Evolutionary conservation across 2,329 filamentous ascomycete species (phyloP).

Genomic region (Gyromitra esculenta): DNA sequence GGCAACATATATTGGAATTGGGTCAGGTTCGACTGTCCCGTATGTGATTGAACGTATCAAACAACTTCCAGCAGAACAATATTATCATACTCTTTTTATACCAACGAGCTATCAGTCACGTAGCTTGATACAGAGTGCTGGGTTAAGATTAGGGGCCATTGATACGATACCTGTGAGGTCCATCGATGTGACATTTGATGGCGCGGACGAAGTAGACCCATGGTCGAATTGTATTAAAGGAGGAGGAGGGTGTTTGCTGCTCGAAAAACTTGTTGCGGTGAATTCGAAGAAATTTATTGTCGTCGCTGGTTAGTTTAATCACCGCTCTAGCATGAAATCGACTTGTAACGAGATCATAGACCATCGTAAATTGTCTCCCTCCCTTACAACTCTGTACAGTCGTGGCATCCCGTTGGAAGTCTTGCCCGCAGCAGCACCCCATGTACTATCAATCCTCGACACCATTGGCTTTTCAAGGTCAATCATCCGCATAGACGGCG

Average conservation of each 20-base stretch:
- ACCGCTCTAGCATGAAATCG: background rate
- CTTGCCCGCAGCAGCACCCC: conserved; percentile 10
- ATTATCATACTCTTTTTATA: conserved; percentile 78
- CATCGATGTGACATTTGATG: conserved; percentile 53
- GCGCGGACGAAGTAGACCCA: conserved; percentile 52
- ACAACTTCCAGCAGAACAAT: conserved; percentile 67
- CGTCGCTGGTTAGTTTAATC: conserved; percentile 12
- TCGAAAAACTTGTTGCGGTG: conserved; percentile 25
- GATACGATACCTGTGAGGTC: conserved; percentile 65
- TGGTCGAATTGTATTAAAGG: conserved; percentile 54
- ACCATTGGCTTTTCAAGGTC: background rate
- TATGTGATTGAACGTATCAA: conserved; percentile 85
- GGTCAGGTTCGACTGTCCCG: conserved; percentile 80
- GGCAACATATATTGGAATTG: conserved; percentile 72
- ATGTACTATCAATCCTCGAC: conserved; percentile 9
- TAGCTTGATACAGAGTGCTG: conserved; percentile 81
- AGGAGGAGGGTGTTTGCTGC: conserved; percentile 17
- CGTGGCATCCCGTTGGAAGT: conserved; percentile 27
- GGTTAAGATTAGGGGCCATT: conserved; percentile 78
- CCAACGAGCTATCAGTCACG: conserved; percentile 92
- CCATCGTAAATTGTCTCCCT: conserved; percentile 1
- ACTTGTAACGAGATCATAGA: background rate
- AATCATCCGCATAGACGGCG: background rate
- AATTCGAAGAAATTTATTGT: conserved; percentile 9
- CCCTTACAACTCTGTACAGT: conserved; percentile 1